Evolutionary conservation across 163 green algal species (phyloP).

Genomic region (Scenedesmus sp.): DNA sequence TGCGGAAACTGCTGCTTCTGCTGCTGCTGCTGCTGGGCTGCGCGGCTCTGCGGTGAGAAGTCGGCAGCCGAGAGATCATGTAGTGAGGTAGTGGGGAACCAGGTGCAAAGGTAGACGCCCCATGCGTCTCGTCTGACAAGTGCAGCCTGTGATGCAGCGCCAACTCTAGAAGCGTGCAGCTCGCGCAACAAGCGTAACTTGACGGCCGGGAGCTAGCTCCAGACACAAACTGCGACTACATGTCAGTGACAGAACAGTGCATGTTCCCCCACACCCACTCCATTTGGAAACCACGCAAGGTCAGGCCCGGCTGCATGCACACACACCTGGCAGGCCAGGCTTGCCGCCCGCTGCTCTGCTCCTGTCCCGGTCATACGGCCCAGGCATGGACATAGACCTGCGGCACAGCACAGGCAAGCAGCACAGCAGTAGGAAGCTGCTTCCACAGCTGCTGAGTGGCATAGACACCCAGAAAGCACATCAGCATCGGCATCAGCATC

Average conservation of each 20-base stretch:
- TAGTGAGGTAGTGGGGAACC: no score
- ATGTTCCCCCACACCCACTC: no score
- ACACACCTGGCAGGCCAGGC: neutral
- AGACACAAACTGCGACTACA: neutral
- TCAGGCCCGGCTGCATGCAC: no score
- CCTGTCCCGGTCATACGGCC: neutral
- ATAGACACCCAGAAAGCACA: no score
- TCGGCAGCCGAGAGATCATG: no score
- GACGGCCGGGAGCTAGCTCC: no score
- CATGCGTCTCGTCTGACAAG: no score
- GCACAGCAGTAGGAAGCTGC: neutral
- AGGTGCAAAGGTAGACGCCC: no score
- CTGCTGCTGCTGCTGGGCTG: neutral
- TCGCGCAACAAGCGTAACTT: no score
- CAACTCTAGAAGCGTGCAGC: no score
- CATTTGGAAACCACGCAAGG: no score
- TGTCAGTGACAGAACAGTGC: neutral
- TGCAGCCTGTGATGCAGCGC: no score
- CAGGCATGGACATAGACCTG: conserved; percentile 19
- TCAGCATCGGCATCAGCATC: neutral
- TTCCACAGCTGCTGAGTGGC: neutral
- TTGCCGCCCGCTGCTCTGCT: neutral
- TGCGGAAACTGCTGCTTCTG: neutral
- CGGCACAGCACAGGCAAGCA: conserved; percentile 8
- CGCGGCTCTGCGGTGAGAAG: conserved; percentile 14